Evolutionary conservation across 2,329 filamentous ascomycete genomes (phyloP).

Genomic region (Xylariomycetidae sp.): DNA sequence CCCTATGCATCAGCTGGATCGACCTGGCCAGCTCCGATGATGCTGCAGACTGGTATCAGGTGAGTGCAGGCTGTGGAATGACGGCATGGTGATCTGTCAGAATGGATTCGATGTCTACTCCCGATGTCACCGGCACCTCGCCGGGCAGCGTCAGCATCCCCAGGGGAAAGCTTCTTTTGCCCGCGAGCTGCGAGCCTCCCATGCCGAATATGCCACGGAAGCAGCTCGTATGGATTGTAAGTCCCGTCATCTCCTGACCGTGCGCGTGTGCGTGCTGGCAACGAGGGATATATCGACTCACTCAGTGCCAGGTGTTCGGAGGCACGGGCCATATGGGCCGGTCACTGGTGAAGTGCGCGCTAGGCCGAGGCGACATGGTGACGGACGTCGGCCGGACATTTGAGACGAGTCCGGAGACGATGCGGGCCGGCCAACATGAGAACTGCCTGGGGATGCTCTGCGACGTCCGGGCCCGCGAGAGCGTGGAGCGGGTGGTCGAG

Average conservation of each 20-base stretch:
- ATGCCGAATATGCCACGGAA: slow-evolving; percentile 61
- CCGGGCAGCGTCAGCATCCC: slow-evolving; percentile 18
- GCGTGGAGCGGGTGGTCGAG: slow-evolving; percentile 66
- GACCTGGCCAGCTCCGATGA: no score
- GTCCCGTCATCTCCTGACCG: slow-evolving; percentile 23
- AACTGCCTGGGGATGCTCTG: slow-evolving; percentile 79
- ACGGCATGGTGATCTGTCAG: slow-evolving; percentile 7
- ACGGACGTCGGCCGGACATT: slow-evolving; percentile 78
- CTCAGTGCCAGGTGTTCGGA: slow-evolving; percentile 66
- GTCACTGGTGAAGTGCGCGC: slow-evolving; percentile 75
- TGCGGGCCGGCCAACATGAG: slow-evolving; percentile 64
- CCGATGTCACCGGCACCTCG: slow-evolving; percentile 21
- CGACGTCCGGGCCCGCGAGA: slow-evolving; percentile 78
- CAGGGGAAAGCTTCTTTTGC: slow-evolving; percentile 54
- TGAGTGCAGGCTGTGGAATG: no score
- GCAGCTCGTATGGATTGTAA: slow-evolving; percentile 83
- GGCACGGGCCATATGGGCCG: slow-evolving; percentile 96
- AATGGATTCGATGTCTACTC: slow-evolving; percentile 23
- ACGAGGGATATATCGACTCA: no score
- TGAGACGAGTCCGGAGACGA: slow-evolving; percentile 67
- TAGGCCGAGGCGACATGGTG: slow-evolving; percentile 76
- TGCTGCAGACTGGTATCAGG: no score
- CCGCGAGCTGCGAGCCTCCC: slow-evolving; percentile 81
- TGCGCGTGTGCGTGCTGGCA: slow-evolving; percentile 3
- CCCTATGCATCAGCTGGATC: no score